Conservation (phyloP, 106 monocot species). For the Dioscorea zingiberensis region DNA sequence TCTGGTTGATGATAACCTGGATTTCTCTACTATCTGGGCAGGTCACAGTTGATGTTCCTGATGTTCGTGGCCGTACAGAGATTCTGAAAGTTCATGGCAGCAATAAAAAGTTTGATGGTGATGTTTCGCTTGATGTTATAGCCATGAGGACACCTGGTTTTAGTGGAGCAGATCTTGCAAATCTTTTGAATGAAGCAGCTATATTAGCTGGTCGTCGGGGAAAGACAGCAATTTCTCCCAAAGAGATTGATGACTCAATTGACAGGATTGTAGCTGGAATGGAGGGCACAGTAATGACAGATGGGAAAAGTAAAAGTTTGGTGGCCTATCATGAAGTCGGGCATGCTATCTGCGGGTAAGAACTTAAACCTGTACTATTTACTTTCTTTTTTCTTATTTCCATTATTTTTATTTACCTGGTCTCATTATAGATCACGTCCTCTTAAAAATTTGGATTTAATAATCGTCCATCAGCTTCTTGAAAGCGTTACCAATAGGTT, state of each 20-base stretch:
- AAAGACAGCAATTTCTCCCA: slow-evolving; percentile 78
- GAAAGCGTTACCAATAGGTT: no score
- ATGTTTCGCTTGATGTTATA: slow-evolving; percentile 90
- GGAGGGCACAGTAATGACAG: slow-evolving; percentile 99
- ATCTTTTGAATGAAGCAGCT: slow-evolving; percentile 94
- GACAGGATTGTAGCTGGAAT: slow-evolving; percentile 98
- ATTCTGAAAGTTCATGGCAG: slow-evolving; percentile 91
- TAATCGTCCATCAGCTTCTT: no score
- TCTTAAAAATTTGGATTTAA: no score
- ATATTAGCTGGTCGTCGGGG: slow-evolving; percentile 93
- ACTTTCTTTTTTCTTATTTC: no score
- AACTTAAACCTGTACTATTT: neutral
- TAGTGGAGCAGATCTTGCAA: slow-evolving; percentile 98
- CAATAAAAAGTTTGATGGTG: slow-evolving; percentile 76
- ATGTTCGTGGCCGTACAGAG: slow-evolving; percentile 93
- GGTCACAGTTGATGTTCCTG: slow-evolving; percentile 96
- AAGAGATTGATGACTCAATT: slow-evolving; percentile 98
- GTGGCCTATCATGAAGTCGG: slow-evolving; percentile 99
- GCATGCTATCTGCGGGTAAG: slow-evolving; percentile 97
- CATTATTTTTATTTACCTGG: no score
- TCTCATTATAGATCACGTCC: no score
- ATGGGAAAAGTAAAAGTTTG: slow-evolving; percentile 94
- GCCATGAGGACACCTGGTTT: slow-evolving; percentile 99
- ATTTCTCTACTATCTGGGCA: slow-evolving; percentile 7
- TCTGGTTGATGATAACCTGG: no score